Evolutionary conservation across 306 rosid species (phyloP), one percentile per base, ranked within the genome.

Genomic region (Oxytropis ochrocephala): DNA sequence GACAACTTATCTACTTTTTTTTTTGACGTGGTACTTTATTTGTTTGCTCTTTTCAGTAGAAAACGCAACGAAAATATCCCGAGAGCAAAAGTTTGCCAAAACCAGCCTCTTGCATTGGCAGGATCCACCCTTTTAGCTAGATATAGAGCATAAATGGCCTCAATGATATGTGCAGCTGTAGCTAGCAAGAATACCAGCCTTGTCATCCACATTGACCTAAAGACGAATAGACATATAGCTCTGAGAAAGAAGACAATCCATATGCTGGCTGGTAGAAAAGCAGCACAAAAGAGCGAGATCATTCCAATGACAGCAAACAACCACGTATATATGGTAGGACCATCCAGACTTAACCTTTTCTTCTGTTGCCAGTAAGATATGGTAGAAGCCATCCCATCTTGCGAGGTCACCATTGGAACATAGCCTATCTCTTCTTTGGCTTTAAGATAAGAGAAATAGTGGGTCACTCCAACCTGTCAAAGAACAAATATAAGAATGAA

Each of bases 401-500:
- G 77, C 19, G 96, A 71, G 64, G 73, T 82, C 42, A 87, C 90
- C 81, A 88, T 47, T 46, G 97, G 97, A 47, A 81, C 80, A 75
- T 91, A 94, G 17, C 97, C 96, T 63, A 94, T 82, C 78, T 94
- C 96, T 69, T 91, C 81, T 88, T 66, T 94, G 44, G 99, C 99
- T 81, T 94, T 91, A 59, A 88, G 90, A 63, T 79, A 85, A 66
- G 99, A 90, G 83, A 88, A 91, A 78, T 87, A 85, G 71, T 91
- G 93, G 43, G 86, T 82, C 66, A 94, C 91, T 21, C 97, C 98
- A 6, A 90, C 97, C 98, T 94, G 88, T 73, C 63, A 63, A 68
- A 78, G 64, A 66, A 67, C 74, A 74, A 51, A 70, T 8, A 58
- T 57, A 29, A 30, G 57, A 35, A 58, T 57, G 35, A 19, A 57